phyloP scores from a whole-genome alignment of 139 green algal genomes.

The Diplosphaera chodatii region DNA sequence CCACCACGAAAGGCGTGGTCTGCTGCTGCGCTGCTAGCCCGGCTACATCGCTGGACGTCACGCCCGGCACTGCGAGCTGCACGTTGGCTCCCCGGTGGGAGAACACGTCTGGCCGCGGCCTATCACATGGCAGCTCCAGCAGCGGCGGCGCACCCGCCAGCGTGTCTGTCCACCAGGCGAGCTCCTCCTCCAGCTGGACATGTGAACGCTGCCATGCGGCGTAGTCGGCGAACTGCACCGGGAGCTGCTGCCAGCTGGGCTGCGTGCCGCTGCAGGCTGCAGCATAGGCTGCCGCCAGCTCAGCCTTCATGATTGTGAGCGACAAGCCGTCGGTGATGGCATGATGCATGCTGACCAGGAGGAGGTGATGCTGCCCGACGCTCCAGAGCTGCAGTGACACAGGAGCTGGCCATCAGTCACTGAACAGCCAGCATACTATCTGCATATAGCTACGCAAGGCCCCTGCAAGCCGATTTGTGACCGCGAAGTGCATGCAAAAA shows the following conservation, averaged over 20 bases:
- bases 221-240: conserved; percentile 5
- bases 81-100: too few relatives aligned
- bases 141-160: not conserved
- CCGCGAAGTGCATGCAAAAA: too few relatives aligned
- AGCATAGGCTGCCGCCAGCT: conserved; percentile 1
- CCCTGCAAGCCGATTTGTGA: too few relatives aligned
- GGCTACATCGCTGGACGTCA: not conserved
- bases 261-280: not conserved
- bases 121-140: not conserved
- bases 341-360: conserved; percentile 6
- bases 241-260: not conserved
- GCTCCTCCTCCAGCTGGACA: not conserved
- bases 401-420: too few relatives aligned
- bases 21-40: not conserved
- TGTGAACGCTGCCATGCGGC: not conserved
- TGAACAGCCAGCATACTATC: too few relatives aligned
- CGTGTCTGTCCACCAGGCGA: not conserved
- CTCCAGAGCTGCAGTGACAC: too few relatives aligned
- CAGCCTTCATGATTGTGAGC: not conserved
- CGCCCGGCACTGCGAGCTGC: too few relatives aligned
- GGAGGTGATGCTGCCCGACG: not conserved
- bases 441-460: too few relatives aligned
- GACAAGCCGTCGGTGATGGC: conserved; percentile 5
- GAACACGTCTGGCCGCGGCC: too few relatives aligned
- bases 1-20: not conserved